Base-by-base conservation (phyloP, 352 stramenopile species). In the Peronospora farinosa region DNA sequence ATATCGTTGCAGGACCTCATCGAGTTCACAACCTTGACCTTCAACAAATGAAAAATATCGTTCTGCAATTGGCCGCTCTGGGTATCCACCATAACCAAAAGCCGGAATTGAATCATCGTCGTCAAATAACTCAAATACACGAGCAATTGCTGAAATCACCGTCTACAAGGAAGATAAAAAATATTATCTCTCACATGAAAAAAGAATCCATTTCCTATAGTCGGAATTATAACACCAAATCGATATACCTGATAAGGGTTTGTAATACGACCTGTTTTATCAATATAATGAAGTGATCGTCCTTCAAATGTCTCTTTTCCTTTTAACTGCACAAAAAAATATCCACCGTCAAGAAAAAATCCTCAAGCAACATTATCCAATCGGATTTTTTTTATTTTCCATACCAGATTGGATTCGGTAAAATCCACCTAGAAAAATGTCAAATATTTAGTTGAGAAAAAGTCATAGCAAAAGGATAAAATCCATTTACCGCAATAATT, bases 101-200 rank as follows among this genome's bases (percentile, higher is more conserved):
- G 70, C 71, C 7, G 80, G 80, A 45, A 93, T 90, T 13, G 78
- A 70, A 38, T 85, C 70, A 53, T 90, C 76, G 41, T 88, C 76
- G 43, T 87, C 77, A 42, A 91, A 93, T 7, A 69, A 55, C 56
- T 87, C 78, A 31, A 93, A 69, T 12, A 86, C 80, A 7, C 69
- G 69, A 7, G 79, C 78, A 21, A 92, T 82, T 15, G 84, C 63
- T n/a, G 65, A 83, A 45, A 92, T 87, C 1, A 86, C 82, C 13
- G 55, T 76, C 78, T 89, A 33, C 21, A 53, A 23, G 35, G 5
- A n/a, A 41, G 23, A 45, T 6, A 37, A 15, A n/a, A 1, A 12
- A 37, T 1, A 37, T 27, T 7, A 2, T 7, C 23, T 6, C 3
- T 6, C 23, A 7, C 23, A 3, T 21, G 1, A 21, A 10, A 33